phyloP scores from a whole-genome alignment of 129 eudicot species.

The Flaveria sonorensis region DNA sequence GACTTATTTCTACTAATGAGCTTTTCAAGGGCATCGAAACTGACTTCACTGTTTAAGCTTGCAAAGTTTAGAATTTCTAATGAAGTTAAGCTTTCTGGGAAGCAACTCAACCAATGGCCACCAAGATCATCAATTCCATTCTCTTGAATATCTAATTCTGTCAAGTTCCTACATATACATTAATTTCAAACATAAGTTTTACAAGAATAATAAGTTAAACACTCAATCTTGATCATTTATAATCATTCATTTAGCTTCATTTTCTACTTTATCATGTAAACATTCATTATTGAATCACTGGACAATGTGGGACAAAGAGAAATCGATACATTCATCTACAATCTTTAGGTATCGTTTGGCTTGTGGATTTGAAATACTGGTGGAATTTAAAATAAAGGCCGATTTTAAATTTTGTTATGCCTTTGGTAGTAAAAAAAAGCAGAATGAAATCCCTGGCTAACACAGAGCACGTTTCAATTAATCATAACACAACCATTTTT shows the following conservation, averaged over 20 bases:
- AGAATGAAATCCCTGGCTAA: not conserved
- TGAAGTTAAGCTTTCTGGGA: slow-evolving; percentile 64
- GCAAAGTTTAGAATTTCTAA: slow-evolving; percentile 70
- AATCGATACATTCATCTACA: not conserved
- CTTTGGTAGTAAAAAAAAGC: too few relatives aligned
- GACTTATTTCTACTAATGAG: slow-evolving; percentile 68
- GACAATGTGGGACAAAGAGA: not conserved
- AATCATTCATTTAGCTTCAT: too few relatives aligned
- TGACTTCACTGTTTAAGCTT: slow-evolving; percentile 65
- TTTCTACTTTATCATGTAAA: not conserved
- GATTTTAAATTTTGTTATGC: not conserved
- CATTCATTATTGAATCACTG: not conserved
- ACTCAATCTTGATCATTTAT: not conserved
- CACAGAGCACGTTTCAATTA: not conserved
- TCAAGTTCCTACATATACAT: slow-evolving; percentile 52
- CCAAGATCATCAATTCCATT: slow-evolving; percentile 67
- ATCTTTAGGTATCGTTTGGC: not conserved
- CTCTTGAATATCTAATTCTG: slow-evolving; percentile 77
- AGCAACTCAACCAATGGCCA: slow-evolving; percentile 74
- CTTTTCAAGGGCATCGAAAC: slow-evolving; percentile 62
- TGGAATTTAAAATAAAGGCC: too few relatives aligned
- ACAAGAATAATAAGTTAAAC: not conserved
- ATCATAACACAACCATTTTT: not conserved
- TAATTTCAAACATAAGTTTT: not conserved
- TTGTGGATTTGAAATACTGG: not conserved